These are phyloP conservation scores for Ceratocystis huliohia DNA, from an alignment of 2,329 filamentous ascomycete species.

Conservation along the genomic window DNA sequence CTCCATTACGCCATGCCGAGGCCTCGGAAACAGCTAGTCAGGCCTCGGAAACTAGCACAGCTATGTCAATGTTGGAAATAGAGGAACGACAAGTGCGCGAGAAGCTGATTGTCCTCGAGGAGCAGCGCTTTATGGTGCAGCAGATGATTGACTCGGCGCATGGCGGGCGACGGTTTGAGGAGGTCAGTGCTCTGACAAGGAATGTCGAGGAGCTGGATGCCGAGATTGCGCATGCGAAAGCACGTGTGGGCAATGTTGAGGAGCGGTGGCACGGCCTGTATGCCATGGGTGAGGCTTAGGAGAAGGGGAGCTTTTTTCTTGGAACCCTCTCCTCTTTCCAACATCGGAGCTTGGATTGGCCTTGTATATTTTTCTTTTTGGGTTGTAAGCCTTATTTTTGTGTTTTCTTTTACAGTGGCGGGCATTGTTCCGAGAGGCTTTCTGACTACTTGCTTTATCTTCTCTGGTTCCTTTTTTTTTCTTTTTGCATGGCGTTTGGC, in stretches of 20 bases:
- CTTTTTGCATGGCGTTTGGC: conserved; percentile 1
- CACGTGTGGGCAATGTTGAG: conserved; percentile 55
- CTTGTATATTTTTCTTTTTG: neutral
- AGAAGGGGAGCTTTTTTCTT: neutral
- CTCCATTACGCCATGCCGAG: conserved; percentile 34
- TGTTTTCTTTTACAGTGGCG: neutral
- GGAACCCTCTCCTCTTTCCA: too few species aligned
- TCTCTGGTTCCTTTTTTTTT: conserved; percentile 2
- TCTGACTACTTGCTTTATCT: neutral
- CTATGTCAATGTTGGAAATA: conserved; percentile 45
- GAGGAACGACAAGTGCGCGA: conserved; percentile 77
- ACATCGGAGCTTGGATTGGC: neutral
- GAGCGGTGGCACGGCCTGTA: conserved; percentile 25
- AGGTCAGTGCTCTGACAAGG: conserved; percentile 63
- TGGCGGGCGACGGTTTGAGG: conserved; percentile 68
- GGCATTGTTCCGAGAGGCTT: neutral
- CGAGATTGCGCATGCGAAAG: conserved; percentile 59
- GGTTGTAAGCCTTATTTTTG: neutral
- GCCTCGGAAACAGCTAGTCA: conserved; percentile 39
- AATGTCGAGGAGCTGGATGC: conserved; percentile 71
- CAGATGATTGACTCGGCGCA: conserved; percentile 73
- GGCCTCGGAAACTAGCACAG: conserved; percentile 39
- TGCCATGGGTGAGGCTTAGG: conserved; percentile 8
- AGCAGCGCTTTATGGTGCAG: conserved; percentile 79
- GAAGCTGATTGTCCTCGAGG: conserved; percentile 69